Evolutionary conservation across 306 rosid genomes (phyloP).

Genomic region (Prinsepia uniflora): DNA sequence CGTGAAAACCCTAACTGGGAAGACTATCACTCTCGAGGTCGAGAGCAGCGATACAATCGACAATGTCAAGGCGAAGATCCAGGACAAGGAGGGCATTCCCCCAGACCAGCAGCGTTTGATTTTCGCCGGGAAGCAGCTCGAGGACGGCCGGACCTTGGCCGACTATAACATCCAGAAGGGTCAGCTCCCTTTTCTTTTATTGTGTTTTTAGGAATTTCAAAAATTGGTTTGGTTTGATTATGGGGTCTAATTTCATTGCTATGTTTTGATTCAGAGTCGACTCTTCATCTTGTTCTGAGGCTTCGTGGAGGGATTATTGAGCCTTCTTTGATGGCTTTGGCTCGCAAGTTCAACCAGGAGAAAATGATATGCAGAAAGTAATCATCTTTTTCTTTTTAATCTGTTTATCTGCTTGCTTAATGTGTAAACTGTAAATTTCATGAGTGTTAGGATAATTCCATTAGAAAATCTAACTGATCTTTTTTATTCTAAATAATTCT

Average conservation of each 20-base stretch:
- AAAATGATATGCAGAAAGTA: conserved; percentile 86
- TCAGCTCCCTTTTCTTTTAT: background rate
- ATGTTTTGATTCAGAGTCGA: conserved; percentile 42
- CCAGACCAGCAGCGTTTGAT: conserved; percentile 89
- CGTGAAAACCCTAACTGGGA: conserved; percentile 84
- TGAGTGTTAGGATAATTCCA: background rate
- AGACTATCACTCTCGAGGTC: conserved; percentile 84
- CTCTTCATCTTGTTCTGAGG: conserved; percentile 79
- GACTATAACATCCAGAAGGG: conserved; percentile 86
- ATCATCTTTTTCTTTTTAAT: background rate
- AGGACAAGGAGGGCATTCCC: conserved; percentile 90
- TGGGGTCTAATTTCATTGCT: background rate
- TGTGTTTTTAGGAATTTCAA: background rate
- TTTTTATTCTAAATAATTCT: background rate
- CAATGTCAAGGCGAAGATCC: conserved; percentile 84
- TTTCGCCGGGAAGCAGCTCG: conserved; percentile 77
- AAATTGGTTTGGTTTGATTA: background rate
- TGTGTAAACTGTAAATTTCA: background rate
- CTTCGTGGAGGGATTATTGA: conserved; percentile 81
- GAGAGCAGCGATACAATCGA: conserved; percentile 88
- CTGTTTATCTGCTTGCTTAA: background rate
- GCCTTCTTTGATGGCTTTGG: conserved; percentile 87
- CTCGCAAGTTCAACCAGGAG: conserved; percentile 83
- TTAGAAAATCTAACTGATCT: background rate
- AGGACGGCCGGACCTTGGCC: conserved; percentile 74